A percentile compares a stretch with the other conserved stretches of the same genome.
Conservation (phyloP, 2,329 filamentous ascomycete species). For the Tolypocladium nubicola region DNA sequence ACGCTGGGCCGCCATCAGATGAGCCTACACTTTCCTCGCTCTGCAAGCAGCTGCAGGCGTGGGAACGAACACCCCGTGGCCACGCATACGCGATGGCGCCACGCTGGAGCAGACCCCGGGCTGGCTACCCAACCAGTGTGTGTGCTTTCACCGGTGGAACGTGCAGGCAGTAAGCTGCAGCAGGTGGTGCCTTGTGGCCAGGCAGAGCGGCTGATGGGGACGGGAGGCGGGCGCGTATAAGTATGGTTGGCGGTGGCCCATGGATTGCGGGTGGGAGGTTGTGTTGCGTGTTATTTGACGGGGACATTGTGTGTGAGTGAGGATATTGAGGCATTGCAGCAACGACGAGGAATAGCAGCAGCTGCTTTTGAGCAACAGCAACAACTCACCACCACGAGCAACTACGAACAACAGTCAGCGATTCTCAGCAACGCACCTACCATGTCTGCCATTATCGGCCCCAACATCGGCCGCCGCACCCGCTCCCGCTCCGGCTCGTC, state of each 20-base stretch:
- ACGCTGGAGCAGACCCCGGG: not conserved
- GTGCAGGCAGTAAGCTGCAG: not conserved
- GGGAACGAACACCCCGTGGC: too few species aligned
- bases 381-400: not conserved
- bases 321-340: not conserved
- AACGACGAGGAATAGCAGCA: not conserved
- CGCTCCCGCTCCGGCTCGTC: not conserved
- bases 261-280: not conserved
- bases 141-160: not conserved
- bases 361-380: not conserved
- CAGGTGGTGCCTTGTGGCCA: not conserved
- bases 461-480: not conserved
- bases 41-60: too few species aligned
- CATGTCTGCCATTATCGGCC: slow-evolving; percentile 3
- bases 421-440: not conserved
- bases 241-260: not conserved
- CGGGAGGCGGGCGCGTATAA: not conserved
- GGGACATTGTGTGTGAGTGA: not conserved
- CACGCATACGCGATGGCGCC: not conserved
- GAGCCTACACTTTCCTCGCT: too few species aligned
- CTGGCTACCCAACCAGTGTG: not conserved
- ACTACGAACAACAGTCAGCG: not conserved
- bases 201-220: not conserved
- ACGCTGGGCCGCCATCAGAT: too few species aligned
- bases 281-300: not conserved